Conservation (phyloP, 208 protist species). For the Crithidia fasciculata region DNA sequence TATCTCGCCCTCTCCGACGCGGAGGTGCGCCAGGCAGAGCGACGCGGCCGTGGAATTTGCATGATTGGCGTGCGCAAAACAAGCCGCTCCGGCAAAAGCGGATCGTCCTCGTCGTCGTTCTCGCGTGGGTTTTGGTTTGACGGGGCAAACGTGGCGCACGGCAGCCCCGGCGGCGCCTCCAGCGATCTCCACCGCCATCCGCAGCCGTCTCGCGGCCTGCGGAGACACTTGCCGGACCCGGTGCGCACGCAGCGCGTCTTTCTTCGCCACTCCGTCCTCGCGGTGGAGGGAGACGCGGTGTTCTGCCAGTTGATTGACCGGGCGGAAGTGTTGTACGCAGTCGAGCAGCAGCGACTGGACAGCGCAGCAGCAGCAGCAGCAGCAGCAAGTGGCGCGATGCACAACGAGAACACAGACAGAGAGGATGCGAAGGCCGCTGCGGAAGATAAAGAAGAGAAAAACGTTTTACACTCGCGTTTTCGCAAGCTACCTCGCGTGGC, state of each 20-base stretch:
- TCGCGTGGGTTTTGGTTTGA: too few species aligned
- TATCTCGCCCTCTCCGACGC: slow-evolving; percentile 66
- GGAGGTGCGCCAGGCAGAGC: slow-evolving; percentile 54
- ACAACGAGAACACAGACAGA: too few species aligned
- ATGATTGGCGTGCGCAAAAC: slow-evolving; percentile 58
- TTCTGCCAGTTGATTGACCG: slow-evolving; percentile 68
- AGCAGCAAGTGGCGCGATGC: background rate
- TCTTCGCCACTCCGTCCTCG: slow-evolving; percentile 76
- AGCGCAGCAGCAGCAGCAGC: slow-evolving; percentile 2
- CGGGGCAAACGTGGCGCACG: too few species aligned
- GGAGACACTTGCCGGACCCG: slow-evolving; percentile 1
- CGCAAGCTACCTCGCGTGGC: slow-evolving; percentile 23
- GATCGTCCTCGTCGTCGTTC: background rate
- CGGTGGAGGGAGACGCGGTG: slow-evolving; percentile 85
- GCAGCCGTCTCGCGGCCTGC: slow-evolving; percentile 5
- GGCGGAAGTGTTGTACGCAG: slow-evolving; percentile 44
- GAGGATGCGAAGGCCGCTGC: too few species aligned
- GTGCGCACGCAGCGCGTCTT: slow-evolving; percentile 52
- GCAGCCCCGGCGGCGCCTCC: too few species aligned
- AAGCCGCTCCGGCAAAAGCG: background rate
- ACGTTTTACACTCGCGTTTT: slow-evolving; percentile 21
- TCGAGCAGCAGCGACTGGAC: slow-evolving; percentile 36
- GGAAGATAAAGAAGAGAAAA: too few species aligned
- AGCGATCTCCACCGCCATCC: too few species aligned
- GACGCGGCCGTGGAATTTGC: slow-evolving; percentile 57